Conservation (phyloP, 768 basidiomycete genomes). For the Calvatia gigantea region DNA sequence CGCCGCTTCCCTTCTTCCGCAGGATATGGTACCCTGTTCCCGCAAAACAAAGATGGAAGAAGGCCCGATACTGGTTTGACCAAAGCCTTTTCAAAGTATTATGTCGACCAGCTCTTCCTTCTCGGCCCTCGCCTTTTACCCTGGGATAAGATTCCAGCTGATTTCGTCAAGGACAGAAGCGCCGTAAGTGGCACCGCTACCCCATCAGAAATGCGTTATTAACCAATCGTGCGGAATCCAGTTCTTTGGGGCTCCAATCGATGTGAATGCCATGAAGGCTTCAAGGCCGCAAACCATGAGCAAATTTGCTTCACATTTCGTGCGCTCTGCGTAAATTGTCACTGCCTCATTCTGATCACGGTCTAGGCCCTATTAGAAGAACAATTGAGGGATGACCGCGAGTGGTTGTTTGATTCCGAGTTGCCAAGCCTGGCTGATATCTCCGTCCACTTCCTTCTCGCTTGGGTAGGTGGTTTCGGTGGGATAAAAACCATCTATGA, state of each 20-base stretch:
- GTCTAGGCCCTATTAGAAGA: constrained; percentile 30
- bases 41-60: constrained; percentile 36
- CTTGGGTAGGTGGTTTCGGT: constrained; percentile 39
- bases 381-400: constrained; percentile 48
- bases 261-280: constrained; percentile 32
- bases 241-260: constrained; percentile 33
- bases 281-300: constrained; percentile 30
- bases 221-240: constrained; percentile 11
- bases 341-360: not conserved
- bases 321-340: constrained; percentile 20
- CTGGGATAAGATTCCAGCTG: constrained; percentile 42
- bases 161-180: constrained; percentile 48
- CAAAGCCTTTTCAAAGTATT: constrained; percentile 45
- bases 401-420: constrained; percentile 57
- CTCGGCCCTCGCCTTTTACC: constrained; percentile 38
- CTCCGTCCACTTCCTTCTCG: constrained; percentile 44
- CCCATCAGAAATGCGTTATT: not conserved
- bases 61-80: constrained; percentile 42
- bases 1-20: constrained; percentile 48
- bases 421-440: constrained; percentile 50
- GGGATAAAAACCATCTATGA: constrained; percentile 35
- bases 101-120: constrained; percentile 43
- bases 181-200: constrained; percentile 27
- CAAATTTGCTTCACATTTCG: constrained; percentile 44
- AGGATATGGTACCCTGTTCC: constrained; percentile 48